Conservation (phyloP, 257 asterid species). For the Scutellaria barbata region DNA sequence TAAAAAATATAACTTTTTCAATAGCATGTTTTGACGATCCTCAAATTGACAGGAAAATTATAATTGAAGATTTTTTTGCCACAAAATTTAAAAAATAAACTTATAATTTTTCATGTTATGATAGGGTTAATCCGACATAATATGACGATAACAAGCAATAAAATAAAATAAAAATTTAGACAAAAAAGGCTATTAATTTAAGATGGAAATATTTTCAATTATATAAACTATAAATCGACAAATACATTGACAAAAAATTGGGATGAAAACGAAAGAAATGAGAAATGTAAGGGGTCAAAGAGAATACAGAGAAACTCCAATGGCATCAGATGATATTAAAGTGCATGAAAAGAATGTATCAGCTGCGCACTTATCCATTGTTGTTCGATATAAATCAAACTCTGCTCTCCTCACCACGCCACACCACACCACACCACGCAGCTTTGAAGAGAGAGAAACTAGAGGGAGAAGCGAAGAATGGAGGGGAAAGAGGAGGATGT, state of each 20-base stretch:
- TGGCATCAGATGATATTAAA: constrained; percentile 30
- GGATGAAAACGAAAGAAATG: not conserved
- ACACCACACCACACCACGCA: constrained; percentile 23
- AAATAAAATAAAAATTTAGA: no score
- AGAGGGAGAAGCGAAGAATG: constrained; percentile 47
- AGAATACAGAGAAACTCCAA: constrained; percentile 24
- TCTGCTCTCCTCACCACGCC: constrained; percentile 7
- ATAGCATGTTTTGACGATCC: no score
- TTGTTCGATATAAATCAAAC: constrained; percentile 34
- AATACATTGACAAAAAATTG: not conserved
- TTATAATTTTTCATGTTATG: no score
- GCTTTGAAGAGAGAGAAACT: constrained; percentile 3
- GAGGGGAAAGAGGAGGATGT: constrained; percentile 87
- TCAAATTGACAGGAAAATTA: no score
- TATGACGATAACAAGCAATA: no score
- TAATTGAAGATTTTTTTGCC: no score
- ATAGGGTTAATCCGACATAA: no score
- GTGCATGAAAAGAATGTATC: constrained; percentile 19
- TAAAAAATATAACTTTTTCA: no score
- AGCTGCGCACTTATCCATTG: constrained; percentile 23
- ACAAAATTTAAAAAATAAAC: no score
- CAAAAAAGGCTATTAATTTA: no score
- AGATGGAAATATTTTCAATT: no score
- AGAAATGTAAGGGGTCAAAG: not conserved
- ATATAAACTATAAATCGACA: no score